These are phyloP conservation scores for Nitzschia palea DNA, from an alignment of 108 stramenopile species.

Conservation along the genomic window DNA sequence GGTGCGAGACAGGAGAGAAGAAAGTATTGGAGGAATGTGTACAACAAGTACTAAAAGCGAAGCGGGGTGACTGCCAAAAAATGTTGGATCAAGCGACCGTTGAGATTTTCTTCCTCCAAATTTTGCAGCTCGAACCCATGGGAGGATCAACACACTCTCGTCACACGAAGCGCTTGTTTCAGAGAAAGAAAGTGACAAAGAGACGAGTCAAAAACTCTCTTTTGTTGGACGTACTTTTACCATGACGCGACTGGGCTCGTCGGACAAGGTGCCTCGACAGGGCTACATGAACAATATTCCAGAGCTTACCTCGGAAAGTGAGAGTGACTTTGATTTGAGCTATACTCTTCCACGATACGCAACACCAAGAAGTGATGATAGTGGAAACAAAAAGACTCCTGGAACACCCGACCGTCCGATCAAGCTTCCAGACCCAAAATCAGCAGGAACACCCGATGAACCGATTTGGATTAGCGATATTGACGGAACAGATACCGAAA, in stretches of 20 bases:
- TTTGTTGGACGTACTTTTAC: not conserved
- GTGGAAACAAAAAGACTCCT: not conserved
- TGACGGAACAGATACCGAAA: slow-evolving; percentile 7
- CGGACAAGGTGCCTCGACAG: not conserved
- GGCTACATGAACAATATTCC: not conserved
- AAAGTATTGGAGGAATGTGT: no score
- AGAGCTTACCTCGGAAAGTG: slow-evolving; percentile 5
- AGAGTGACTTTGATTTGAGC: not conserved
- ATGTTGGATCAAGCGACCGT: not conserved
- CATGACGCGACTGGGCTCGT: not conserved
- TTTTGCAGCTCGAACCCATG: not conserved
- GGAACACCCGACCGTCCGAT: slow-evolving; percentile 10
- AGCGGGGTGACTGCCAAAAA: no score
- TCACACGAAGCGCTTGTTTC: not conserved
- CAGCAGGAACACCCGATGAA: slow-evolving; percentile 3
- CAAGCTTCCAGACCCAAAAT: not conserved
- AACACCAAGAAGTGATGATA: not conserved
- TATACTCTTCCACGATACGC: slow-evolving; percentile 3
- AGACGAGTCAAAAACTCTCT: not conserved
- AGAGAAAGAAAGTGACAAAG: not conserved
- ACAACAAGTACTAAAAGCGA: no score
- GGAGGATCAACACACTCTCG: not conserved
- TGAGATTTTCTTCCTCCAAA: not conserved
- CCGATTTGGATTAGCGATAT: slow-evolving; percentile 18
- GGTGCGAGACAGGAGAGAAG: no score